Evolutionary conservation across 2,329 filamentous ascomycete genomes (phyloP).

Genomic region (Sclerotinia trifoliorum): DNA sequence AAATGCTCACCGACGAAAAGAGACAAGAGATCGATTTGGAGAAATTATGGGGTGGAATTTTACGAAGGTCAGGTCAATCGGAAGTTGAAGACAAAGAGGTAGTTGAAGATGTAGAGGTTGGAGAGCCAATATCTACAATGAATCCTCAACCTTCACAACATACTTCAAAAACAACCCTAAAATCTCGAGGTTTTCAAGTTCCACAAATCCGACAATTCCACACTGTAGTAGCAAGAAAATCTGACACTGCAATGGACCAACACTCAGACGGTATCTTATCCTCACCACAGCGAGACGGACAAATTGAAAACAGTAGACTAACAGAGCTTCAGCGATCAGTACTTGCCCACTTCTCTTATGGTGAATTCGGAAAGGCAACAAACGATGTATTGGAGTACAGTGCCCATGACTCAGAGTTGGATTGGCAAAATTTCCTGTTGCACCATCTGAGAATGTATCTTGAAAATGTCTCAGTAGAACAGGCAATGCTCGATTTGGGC

Average conservation of each 20-base stretch:
- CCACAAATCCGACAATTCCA: constrained; percentile 25
- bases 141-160: not conserved
- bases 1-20: constrained; percentile 71
- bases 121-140: not conserved
- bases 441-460: constrained; percentile 33
- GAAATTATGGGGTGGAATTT: constrained; percentile 52
- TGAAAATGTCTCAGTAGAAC: constrained; percentile 37
- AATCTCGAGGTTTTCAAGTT: constrained; percentile 18
- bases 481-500: constrained; percentile 42
- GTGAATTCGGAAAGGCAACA: constrained; percentile 30
- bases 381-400: constrained; percentile 22
- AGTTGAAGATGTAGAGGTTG: not conserved
- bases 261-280: constrained; percentile 11
- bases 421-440: constrained; percentile 31
- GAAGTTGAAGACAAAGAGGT: constrained; percentile 18
- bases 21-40: constrained; percentile 66
- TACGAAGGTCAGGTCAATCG: constrained; percentile 28
- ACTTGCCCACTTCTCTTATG: constrained; percentile 22
- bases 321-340: constrained; percentile 21
- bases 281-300: constrained; percentile 17
- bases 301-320: constrained; percentile 21
- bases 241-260: not conserved
- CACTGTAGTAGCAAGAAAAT: constrained; percentile 21
- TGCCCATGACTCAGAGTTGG: constrained; percentile 24
- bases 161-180: not conserved